phyloP scores from a whole-genome alignment of 2,329 filamentous ascomycete genomes.

The Graphilbum ipis-grandicollis region DNA sequence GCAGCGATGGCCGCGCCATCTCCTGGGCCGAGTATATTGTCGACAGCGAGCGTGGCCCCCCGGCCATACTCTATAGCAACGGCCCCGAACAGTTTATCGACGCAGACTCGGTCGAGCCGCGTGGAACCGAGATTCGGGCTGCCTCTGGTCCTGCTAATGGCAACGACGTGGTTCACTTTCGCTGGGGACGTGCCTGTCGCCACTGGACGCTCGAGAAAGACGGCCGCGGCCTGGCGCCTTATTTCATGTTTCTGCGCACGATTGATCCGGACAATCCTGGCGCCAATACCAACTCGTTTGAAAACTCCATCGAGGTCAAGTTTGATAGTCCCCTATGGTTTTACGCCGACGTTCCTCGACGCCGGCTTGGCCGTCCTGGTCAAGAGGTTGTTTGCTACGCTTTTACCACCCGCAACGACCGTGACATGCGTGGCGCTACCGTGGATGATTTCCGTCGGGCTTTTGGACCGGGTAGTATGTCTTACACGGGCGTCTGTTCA shows the following conservation, averaged over 20 bases:
- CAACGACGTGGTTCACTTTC: conserved; percentile 50
- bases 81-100: conserved; percentile 33
- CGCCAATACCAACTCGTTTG: not conserved
- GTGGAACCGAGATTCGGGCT: conserved; percentile 18
- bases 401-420: conserved; percentile 29
- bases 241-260: conserved; percentile 48
- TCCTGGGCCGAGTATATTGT: conserved; percentile 72
- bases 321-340: conserved; percentile 49
- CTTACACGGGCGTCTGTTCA: conserved; percentile 23
- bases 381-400: conserved; percentile 49
- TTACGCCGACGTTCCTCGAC: conserved; percentile 56
- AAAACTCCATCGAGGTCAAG: conserved; percentile 46
- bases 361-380: conserved; percentile 49
- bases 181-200: conserved; percentile 60
- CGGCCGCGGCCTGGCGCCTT: conserved; percentile 46
- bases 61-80: conserved; percentile 27
- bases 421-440: conserved; percentile 29
- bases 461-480: conserved; percentile 26
- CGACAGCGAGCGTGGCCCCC: conserved; percentile 37
- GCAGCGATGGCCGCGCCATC: conserved; percentile 48
- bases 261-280: conserved; percentile 28
- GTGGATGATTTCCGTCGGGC: conserved; percentile 27
- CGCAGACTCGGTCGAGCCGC: conserved; percentile 43
- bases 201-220: conserved; percentile 66
- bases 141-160: conserved; percentile 24